Conservation (phyloP, 2,329 filamentous ascomycete species). For the Sclerotinia nivalis region DNA sequence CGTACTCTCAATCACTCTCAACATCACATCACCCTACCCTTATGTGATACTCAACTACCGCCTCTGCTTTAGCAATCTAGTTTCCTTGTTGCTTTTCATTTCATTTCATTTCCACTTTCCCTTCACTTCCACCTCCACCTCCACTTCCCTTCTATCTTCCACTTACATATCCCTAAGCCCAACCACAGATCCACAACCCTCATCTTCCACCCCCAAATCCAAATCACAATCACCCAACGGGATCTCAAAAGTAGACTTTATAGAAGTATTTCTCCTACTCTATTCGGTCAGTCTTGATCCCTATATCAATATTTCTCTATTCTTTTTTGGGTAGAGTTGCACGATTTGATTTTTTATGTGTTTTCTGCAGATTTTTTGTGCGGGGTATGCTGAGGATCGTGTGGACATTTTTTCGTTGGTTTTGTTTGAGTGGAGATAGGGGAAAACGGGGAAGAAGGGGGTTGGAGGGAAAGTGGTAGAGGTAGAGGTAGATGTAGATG, state of each 20-base stretch:
- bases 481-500: too few species aligned
- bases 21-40: neutral
- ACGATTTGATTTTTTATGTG: conserved; percentile 6
- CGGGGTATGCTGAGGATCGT: conserved; percentile 2
- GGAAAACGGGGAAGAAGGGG: neutral
- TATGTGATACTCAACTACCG: too few species aligned
- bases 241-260: conserved; percentile 22
- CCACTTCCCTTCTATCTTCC: neutral
- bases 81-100: neutral
- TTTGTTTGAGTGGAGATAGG: neutral
- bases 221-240: neutral
- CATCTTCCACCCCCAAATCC: neutral
- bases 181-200: too few species aligned
- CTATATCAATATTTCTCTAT: conserved; percentile 7
- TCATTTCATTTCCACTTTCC: neutral
- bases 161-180: too few species aligned
- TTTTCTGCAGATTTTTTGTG: conserved; percentile 5
- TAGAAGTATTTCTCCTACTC: conserved; percentile 21
- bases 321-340: neutral
- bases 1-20: neutral
- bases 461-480: neutral
- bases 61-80: neutral
- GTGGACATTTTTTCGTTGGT: neutral
- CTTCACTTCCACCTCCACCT: neutral
- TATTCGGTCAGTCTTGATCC: conserved; percentile 21